Percentiles rank a stretch among this genome's conserved stretches.
Conservation (phyloP, 139 green algal species). For the Chlorokybus atmophyticus region DNA sequence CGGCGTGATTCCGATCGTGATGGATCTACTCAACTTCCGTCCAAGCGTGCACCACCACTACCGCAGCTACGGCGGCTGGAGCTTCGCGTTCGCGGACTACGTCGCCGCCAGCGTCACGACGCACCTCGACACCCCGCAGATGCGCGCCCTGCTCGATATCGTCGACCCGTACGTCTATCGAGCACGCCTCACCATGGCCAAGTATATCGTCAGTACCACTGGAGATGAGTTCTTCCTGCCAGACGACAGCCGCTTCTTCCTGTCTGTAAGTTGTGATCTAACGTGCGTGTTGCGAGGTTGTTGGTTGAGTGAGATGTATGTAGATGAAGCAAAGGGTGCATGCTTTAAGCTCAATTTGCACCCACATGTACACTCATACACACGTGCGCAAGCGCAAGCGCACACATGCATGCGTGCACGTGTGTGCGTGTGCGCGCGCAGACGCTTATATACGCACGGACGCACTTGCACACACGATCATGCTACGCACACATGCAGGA, state of each 20-base stretch:
- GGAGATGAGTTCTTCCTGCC: slow-evolving; percentile 15
- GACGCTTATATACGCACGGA: too few species aligned
- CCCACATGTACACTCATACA: too few species aligned
- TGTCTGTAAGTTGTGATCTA: not conserved
- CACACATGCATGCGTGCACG: too few species aligned
- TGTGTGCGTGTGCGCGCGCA: too few species aligned
- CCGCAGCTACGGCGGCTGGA: slow-evolving; percentile 12
- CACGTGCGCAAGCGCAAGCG: too few species aligned
- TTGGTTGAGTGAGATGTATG: too few species aligned
- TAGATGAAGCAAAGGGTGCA: too few species aligned
- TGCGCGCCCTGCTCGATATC: not conserved
- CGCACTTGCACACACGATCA: too few species aligned
- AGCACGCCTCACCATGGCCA: slow-evolving; percentile 4
- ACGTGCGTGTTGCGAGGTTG: too few species aligned
- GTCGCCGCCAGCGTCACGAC: slow-evolving; percentile 3
- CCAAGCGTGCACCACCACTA: slow-evolving; percentile 8
- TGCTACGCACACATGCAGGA: too few species aligned
- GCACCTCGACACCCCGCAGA: not conserved
- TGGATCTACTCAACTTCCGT: slow-evolving; percentile 3
- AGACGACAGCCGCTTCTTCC: slow-evolving; percentile 8
- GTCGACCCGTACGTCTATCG: too few species aligned
- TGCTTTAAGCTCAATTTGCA: too few species aligned
- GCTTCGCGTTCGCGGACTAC: slow-evolving; percentile 12
- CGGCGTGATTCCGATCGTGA: not conserved
- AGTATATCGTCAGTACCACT: slow-evolving; percentile 1